Base-by-base conservation (phyloP, 2,329 filamentous ascomycete genomes). In the Trichoderma pleuroti region DNA sequence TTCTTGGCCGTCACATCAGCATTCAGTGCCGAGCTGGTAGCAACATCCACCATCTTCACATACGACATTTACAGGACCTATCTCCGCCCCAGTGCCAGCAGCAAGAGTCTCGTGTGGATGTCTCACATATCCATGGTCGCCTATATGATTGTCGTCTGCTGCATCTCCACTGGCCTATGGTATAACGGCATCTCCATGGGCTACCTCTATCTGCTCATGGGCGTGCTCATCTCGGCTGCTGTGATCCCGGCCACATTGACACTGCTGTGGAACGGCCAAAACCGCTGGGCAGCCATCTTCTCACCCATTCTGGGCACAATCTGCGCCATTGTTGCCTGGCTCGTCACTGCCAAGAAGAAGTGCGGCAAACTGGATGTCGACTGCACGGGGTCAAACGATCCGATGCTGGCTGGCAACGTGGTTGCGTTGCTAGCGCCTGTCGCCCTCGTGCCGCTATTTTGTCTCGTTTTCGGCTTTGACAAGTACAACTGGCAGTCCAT, bases 1-100 rank as follows among this genome's bases (percentile, higher is more conserved):
- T 97, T 97, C 84, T 93, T 97, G 90, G 94, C 94, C 26, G 93
- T 97, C 26, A 97, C 94, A 0, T 93, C 90, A 2, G 92, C 93
- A 0, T 92, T 92, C 73, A 94, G 91, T 1, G 91, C 93, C 0
- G 92, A 97, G 78, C 83, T 97, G 7, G 95, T 97, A 71, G 93
- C 94, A 3, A 93, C 97, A 1, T 95, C 92, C 1, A 94, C 92
- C 10, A 97, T 97, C 80, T 79, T 91, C 81, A 97, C 93, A 0
- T 97, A 96, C 78, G 93, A 97, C 77, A 86, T 96, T 74, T 97
- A 96, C 82, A 91, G 94, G 72, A 93, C 92, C 1, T 97, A 97
- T 79, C 87, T 97, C 82, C 91, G 96, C 73, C 93, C 93, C 0
- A 78, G 82, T 0, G 94, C 94, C 8, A 90, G 87, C 65, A 93